Conservation (phyloP, 257 asterid species). For the Lycium ferocissimum region DNA sequence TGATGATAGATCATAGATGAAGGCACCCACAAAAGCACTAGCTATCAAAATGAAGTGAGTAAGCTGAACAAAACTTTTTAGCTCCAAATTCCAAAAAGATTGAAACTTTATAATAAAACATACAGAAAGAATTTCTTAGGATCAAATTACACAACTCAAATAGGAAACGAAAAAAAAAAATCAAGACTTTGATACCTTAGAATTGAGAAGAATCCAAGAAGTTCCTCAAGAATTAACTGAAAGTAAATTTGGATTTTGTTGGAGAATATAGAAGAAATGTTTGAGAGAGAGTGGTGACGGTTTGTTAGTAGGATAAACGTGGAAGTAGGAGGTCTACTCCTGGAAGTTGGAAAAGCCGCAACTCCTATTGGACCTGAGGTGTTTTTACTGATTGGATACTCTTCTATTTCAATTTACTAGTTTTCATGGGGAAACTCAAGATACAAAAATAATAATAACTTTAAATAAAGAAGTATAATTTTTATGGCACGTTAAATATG, state of each 20-base stretch:
- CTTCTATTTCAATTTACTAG: too few species aligned
- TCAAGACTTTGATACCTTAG: constrained; percentile 3
- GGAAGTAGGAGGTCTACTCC: constrained; percentile 31
- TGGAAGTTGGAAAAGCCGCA: not conserved
- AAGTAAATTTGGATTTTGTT: not conserved
- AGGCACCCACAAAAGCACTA: not conserved
- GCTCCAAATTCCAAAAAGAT: not conserved
- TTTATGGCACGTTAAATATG: too few species aligned
- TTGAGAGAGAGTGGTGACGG: not conserved
- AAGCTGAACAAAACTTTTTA: not conserved
- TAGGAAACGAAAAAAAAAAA: not conserved
- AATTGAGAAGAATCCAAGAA: not conserved
- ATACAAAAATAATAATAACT: too few species aligned
- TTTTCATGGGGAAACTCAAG: too few species aligned
- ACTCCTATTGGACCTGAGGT: not conserved
- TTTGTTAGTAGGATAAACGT: constrained; percentile 21
- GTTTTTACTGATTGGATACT: not conserved
- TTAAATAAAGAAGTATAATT: too few species aligned
- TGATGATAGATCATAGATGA: not conserved
- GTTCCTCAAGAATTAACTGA: not conserved
- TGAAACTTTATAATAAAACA: not conserved
- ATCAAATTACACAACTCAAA: not conserved
- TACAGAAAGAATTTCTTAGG: not conserved
- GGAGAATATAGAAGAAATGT: not conserved
- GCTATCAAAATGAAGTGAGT: constrained; percentile 6